Conservation (phyloP, 2,329 filamentous ascomycete genomes). For the Peltaster fructicola region DNA sequence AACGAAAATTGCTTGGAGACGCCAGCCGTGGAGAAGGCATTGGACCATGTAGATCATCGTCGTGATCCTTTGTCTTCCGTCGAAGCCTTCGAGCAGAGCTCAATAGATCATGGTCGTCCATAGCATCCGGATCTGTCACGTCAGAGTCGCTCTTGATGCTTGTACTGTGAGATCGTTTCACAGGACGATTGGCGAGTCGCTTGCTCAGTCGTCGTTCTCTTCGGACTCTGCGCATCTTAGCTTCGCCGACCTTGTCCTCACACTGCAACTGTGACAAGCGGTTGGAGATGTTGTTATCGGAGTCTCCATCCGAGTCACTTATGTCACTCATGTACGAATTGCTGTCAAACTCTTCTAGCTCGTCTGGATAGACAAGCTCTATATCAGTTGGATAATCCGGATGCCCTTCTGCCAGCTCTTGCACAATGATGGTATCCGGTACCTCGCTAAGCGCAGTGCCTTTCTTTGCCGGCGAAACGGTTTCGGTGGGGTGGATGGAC, state of each 20-base stretch:
- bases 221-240: conserved; percentile 1
- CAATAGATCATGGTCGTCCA: conserved; percentile 22
- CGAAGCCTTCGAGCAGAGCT: conserved; percentile 24
- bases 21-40: too few species aligned
- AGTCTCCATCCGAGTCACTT: conserved; percentile 6
- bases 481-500: conserved; percentile 21
- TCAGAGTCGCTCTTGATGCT: conserved; percentile 27
- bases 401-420: conserved; percentile 24
- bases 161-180: conserved; percentile 29
- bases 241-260: conserved; percentile 16
- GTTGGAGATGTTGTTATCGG: conserved; percentile 5
- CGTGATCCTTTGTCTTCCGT: conserved; percentile 23
- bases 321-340: conserved; percentile 12
- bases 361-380: conserved; percentile 27
- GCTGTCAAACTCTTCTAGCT: conserved; percentile 25
- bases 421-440: conserved; percentile 22
- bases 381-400: conserved; percentile 23
- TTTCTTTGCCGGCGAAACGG: conserved; percentile 16
- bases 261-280: conserved; percentile 16
- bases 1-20: too few species aligned
- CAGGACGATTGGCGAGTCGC: conserved; percentile 20
- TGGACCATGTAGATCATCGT: too few species aligned
- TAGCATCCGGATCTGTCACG: conserved; percentile 22
- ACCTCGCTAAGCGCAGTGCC: conserved; percentile 5
- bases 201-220: conserved; percentile 24